These are phyloP conservation scores for Ophiocordyceps robertsii DNA, from an alignment of 2,329 filamentous ascomycete genomes.

Conservation along the genomic window DNA sequence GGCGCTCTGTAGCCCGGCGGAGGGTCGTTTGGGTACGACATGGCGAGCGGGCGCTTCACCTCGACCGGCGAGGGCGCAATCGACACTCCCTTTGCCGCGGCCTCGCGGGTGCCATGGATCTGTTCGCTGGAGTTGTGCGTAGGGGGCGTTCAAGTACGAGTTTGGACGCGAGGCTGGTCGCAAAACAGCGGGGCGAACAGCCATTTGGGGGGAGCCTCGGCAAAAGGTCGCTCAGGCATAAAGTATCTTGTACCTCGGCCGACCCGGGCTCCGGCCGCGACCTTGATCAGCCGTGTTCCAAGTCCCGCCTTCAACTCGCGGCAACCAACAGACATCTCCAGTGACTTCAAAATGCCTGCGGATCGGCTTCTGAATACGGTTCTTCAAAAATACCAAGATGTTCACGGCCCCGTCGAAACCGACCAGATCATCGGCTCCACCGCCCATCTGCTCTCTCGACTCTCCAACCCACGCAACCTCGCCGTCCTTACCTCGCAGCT, in stretches of 20 bases:
- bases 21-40: conserved; percentile 12
- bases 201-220: too few relatives aligned
- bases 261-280: too few relatives aligned
- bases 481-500: conserved; percentile 60
- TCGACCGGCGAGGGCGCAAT: not conserved
- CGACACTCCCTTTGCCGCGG: not conserved
- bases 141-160: too few relatives aligned
- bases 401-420: conserved; percentile 34
- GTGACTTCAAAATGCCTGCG: conserved; percentile 38
- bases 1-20: conserved; percentile 49
- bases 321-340: not conserved
- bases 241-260: too few relatives aligned
- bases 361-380: conserved; percentile 55
- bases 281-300: not conserved
- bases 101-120: too few relatives aligned
- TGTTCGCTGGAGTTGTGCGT: too few relatives aligned
- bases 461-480: conserved; percentile 65
- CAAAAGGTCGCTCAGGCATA: too few relatives aligned
- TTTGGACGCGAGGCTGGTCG: too few relatives aligned
- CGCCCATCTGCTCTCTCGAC: conserved; percentile 50
- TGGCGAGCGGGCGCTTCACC: not conserved
- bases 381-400: conserved; percentile 43
- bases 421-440: conserved; percentile 52
- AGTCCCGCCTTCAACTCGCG: not conserved
- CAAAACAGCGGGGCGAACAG: too few relatives aligned